phyloP scores from a whole-genome alignment of 2,329 filamentous ascomycete genomes.

The Westerdykella ornata region DNA sequence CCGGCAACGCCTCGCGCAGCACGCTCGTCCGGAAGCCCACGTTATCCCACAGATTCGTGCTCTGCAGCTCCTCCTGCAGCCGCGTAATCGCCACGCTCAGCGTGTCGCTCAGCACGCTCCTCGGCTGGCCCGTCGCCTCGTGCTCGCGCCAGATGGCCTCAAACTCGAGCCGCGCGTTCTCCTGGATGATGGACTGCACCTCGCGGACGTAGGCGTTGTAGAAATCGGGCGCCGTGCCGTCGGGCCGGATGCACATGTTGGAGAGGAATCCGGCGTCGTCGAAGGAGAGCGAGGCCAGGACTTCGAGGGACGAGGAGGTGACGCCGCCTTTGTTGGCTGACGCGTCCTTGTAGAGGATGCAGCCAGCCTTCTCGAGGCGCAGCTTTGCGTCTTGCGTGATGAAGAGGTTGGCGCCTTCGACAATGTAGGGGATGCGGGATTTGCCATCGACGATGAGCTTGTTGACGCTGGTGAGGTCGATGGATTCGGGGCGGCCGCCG shows the following conservation, averaged over 20 bases:
- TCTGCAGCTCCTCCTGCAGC: conserved; percentile 91
- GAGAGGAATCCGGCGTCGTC: conserved; percentile 81
- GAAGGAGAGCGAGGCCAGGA: conserved; percentile 88
- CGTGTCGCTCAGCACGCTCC: conserved; percentile 85
- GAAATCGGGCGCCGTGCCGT: conserved; percentile 76
- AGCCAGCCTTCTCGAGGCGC: conserved; percentile 88
- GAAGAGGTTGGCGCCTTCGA: conserved; percentile 97
- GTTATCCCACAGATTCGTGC: conserved; percentile 86
- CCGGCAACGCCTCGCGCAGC: conserved; percentile 76
- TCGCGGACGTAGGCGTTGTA: conserved; percentile 89
- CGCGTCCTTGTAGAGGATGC: conserved; percentile 93
- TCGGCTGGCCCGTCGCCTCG: conserved; percentile 67
- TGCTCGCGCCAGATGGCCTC: conserved; percentile 98
- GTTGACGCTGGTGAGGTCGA: conserved; percentile 80
- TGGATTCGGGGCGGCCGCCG: conserved; percentile 91
- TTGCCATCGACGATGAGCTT: conserved; percentile 89
- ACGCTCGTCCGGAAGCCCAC: conserved; percentile 69
- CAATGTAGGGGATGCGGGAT: conserved; percentile 81
- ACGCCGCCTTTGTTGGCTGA: conserved; percentile 98
- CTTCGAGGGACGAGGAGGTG: conserved; percentile 92
- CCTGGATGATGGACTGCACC: conserved; percentile 83
- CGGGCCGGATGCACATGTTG: conserved; percentile 83
- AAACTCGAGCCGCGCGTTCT: conserved; percentile 89
- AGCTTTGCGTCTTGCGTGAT: conserved; percentile 98
- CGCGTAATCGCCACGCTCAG: conserved; percentile 91